phyloP scores from a whole-genome alignment of 2,329 filamentous ascomycete species.

The Graphium sp. region DNA sequence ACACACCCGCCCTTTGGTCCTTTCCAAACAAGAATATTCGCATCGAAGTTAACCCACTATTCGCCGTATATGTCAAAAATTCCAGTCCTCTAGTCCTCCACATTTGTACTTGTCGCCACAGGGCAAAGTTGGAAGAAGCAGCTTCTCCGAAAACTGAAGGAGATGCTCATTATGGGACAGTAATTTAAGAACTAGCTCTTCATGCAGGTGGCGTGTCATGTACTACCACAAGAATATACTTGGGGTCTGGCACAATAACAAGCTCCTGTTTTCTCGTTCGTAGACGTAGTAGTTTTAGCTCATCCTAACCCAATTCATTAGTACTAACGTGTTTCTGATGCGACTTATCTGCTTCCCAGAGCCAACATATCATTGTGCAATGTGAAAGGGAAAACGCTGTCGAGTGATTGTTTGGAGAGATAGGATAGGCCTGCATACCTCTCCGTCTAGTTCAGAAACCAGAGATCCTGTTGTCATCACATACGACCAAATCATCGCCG shows the following conservation, averaged over 20 bases:
- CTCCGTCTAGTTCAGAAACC: conserved; percentile 55
- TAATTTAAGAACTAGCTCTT: no score
- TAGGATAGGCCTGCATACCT: conserved; percentile 27
- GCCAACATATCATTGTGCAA: conserved; percentile 1
- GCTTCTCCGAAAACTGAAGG: no score
- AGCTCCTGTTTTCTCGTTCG: conserved; percentile 76
- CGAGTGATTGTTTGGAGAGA: neutral
- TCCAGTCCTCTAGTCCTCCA: no score
- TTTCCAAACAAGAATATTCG: no score
- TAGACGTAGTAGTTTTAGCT: conserved; percentile 57
- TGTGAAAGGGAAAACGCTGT: neutral
- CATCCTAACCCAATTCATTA: conserved; percentile 41
- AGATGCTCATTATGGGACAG: no score
- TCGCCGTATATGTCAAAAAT: no score
- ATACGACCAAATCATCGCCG: conserved; percentile 60
- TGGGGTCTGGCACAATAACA: conserved; percentile 65
- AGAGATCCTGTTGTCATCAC: conserved; percentile 51
- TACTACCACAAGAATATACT: conserved; percentile 64
- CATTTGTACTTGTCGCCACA: no score
- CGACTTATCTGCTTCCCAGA: no score
- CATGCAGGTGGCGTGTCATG: conserved; percentile 66
- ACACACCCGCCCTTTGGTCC: no score
- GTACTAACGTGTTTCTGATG: no score
- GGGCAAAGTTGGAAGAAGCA: no score
- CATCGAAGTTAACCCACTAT: no score